Evolutionary conservation across 2,329 filamentous ascomycete species (phyloP), one percentile per base, ranked within the genome.

Genomic region (Gyromitra esculenta): DNA sequence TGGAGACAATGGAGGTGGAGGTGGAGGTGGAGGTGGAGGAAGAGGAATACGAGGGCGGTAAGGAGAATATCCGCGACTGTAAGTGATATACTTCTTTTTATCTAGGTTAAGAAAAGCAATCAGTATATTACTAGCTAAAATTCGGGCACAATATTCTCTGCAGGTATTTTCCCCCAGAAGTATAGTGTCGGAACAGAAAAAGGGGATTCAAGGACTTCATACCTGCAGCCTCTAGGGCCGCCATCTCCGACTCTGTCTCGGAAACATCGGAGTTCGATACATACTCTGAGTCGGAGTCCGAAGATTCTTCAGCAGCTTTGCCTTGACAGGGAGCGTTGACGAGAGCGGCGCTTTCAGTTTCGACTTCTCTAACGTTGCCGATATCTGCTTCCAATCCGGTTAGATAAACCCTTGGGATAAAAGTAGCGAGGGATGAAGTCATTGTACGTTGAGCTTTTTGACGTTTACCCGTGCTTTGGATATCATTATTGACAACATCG

Each of bases 201-300:
- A 3, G 37, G n/a, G 13, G 37, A 15, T 54, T 21, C 31, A 54
- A 11, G 21, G 11, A 39, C 56, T n/a, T 18, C 48, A n/a, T 18
- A 66, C 63, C 63, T 5, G 31, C 63, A 13, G 63, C 63, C 54
- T 66, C 63, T n/a, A 66, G 48, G 31, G 48, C 63, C 31, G 35
- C 48, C 18, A 66, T 39, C 41, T 66, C 63, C 13, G 48, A 56
- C 35, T 66, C 63, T 2, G 63, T 56, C 18, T 56, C 63, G 7
- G 63, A 66, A 18, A 66, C 11, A 0, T 66, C 48, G 1, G 48
- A 66, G 48, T 18, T 25, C 13, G 54, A 57, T 45, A 15, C 21
- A 13, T 13, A 35, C 1, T 57, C 54, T 8, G 54, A 57, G 21
- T 35, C 25, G n/a, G 31, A 8, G 25, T 57, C 31, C n/a, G 25